Evolutionary conservation across 164 flowering plant genomes (phyloP), one percentile per base, ranked within the genome.

Genomic region (Umbilicus rupestris): DNA sequence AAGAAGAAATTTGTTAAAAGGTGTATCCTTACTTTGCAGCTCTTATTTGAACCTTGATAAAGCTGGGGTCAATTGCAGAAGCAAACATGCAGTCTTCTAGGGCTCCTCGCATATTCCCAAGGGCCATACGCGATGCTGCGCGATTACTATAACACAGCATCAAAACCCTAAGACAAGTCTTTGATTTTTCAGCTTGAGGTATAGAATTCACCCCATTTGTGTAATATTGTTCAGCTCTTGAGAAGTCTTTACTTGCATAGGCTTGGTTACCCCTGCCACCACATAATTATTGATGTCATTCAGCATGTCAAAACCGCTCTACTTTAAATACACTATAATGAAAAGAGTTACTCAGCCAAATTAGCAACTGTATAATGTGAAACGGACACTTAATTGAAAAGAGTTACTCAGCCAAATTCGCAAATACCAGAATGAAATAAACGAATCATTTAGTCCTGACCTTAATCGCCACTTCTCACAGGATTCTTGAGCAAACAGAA

Each of bases 141-240:
- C 97, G 96, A 68, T 95, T 95, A 78, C 97, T 92, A 70, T 89
- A 92, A 80, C 99, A 95, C 64, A 95, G 74, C 77, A 83, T 69
- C 74, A 95, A 76, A 73, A 94, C 82, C 78, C 81, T 81, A 35
- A 81, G 75, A 66, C 84, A 84, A 76, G 78, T 76, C 73, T 78
- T 76, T 65, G 89, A 81, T 62, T 78, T 72, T 74, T 85, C 94
- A 63, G 60, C 76, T 66, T 74, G 68, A 60, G 94, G 78, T 26
- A 83, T 74, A 73, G 83, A 81, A 69, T 78, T 83, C 68, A 92
- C 76, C 31, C 99, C 97, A 31, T 77, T 80, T 14, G 97, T 83
- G 74, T 92, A 95, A 67, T 67, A 86, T 15, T 80, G 88, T 77
- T 95, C 99, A 64, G 99, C 97, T 78, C 78, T 84, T n/a, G 80